Base-by-base conservation (phyloP, 495 filamentous ascomycete species). In the Collariella sp. region DNA sequence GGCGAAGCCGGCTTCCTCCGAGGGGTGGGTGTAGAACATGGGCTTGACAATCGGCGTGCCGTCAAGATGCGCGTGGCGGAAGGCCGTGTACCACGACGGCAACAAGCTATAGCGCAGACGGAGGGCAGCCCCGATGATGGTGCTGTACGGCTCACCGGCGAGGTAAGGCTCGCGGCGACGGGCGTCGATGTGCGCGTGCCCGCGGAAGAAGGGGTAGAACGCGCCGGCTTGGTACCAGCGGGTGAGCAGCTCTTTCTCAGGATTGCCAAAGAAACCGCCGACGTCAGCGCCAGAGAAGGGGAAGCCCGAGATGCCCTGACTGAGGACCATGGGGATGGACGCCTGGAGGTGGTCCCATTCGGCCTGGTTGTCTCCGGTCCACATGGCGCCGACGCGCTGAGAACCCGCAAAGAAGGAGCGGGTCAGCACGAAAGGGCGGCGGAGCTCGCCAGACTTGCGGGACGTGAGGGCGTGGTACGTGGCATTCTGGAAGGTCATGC, bases 201-300 rank as follows among this genome's bases (percentile, higher is more conserved):
- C 93, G 38, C 93, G 86, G 85, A 96, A 95, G 78, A 97, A 98
- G 19, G 93, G 93, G 67, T 97, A 97, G 81, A 95, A 98, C 38
- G 88, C 88, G 50, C 93, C 94, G 36, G 89, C 82, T 69, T 98
- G 93, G 69, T 95, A 98, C 93, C 94, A 98, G 26, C 93, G 83
- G 5, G 87, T 87, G 48, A 91, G 76, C 7, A 98, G 82, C 50
- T 97, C 91, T 64, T 89, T 89, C 55, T 82, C 83, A 0, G 93
- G 93, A 70, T 98, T 96, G 46, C 93, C 89, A 63, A 98, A 98
- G 79, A 98, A 98, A 34, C 93, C 93, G 34, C 91, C 94, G 15
- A 98, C 93, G 67, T 98, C 93, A 19, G 93, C 91, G 33, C 93
- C 94, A 7, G 90, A 79, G 61, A 97, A 97, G 15, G 93, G 93